phyloP scores from a whole-genome alignment of 768 basidiomycete species.

The Suillus sp. region DNA sequence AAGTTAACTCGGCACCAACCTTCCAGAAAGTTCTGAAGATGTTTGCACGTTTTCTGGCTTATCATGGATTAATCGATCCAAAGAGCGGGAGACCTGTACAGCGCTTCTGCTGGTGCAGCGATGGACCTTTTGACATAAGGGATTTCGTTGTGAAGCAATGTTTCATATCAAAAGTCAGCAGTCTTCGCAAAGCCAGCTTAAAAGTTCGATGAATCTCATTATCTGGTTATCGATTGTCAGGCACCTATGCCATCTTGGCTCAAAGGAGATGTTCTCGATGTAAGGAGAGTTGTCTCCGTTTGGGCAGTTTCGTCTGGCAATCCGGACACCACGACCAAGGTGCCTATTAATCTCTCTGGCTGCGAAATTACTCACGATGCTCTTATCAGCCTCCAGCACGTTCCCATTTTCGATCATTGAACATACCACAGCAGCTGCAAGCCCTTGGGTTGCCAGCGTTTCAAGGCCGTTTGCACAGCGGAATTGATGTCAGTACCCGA shows the following conservation, averaged over 20 bases:
- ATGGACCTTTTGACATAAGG: constrained; percentile 81
- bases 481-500: constrained; percentile 76
- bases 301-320: constrained; percentile 33
- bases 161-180: constrained; percentile 76
- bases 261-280: constrained; percentile 72
- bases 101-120: constrained; percentile 81
- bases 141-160: constrained; percentile 90
- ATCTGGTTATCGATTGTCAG: constrained; percentile 36
- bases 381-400: constrained; percentile 20
- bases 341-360: constrained; percentile 14
- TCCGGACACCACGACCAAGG: constrained; percentile 19
- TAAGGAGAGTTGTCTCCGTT: constrained; percentile 58
- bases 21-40: constrained; percentile 69
- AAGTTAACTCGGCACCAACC: constrained; percentile 77
- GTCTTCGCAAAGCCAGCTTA: constrained; percentile 15
- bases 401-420: constrained; percentile 43
- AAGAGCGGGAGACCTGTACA: constrained; percentile 55
- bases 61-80: constrained; percentile 69
- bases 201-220: neutral
- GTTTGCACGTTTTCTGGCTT: constrained; percentile 68
- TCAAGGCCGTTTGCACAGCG: constrained; percentile 82
- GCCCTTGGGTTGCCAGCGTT: constrained; percentile 75
- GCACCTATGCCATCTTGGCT: constrained; percentile 74
- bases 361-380: constrained; percentile 1
- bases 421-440: constrained; percentile 74